phyloP scores from a whole-genome alignment of 768 basidiomycete genomes.

The Mycena venus region DNA sequence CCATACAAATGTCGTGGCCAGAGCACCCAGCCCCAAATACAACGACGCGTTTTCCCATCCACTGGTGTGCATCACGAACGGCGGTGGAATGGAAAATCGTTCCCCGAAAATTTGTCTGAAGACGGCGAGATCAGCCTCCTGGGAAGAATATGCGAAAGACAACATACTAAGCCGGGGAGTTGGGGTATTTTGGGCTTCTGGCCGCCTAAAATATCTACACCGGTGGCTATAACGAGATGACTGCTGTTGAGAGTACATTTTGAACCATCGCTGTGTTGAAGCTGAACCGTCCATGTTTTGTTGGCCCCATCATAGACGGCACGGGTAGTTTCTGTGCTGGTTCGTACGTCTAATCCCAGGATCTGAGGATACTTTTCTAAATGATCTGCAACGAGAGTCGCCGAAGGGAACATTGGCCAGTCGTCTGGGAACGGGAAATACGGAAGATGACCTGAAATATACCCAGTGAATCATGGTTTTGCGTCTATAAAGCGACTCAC shows the following conservation, averaged over 20 bases:
- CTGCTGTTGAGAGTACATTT: background rate
- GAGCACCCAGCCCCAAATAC: constrained; percentile 10
- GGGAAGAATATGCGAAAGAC: background rate
- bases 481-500: background rate
- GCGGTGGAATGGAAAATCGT: background rate
- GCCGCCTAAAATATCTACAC: constrained; percentile 3
- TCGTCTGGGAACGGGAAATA: constrained; percentile 7
- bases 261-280: background rate
- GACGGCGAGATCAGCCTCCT: background rate
- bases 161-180: background rate
- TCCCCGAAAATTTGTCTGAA: background rate
- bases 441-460: constrained; percentile 5
- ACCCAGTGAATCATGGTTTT: background rate
- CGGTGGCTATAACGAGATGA: constrained; percentile 3
- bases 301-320: background rate
- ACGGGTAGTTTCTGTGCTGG: background rate
- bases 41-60: constrained; percentile 11
- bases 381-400: background rate
- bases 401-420: constrained; percentile 7
- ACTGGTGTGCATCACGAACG: background rate
- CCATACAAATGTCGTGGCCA: background rate
- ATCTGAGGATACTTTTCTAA: background rate
- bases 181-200: background rate
- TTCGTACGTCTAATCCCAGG: background rate
- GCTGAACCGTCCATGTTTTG: background rate